A percentile compares a stretch with the other conserved stretches of the same genome.
These are phyloP conservation scores for Cystobasidium pallidum DNA, from an alignment of 1,284 basidiomycete species.

Conservation along the genomic window DNA sequence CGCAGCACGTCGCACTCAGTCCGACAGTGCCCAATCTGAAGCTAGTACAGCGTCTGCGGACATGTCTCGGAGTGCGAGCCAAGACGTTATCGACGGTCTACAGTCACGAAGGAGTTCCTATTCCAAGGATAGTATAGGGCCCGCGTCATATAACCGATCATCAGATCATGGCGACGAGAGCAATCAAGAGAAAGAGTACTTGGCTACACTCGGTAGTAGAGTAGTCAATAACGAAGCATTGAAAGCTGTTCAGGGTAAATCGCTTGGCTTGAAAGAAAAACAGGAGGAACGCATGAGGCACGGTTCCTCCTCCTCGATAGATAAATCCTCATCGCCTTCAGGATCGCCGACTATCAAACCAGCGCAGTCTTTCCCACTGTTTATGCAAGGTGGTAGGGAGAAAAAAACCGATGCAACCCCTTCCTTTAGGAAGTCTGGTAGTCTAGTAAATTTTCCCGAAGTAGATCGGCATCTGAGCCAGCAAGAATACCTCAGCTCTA, in stretches of 20 bases:
- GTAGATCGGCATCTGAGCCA: slow-evolving; percentile 21
- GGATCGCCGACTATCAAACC: slow-evolving; percentile 5
- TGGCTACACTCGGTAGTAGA: neutral
- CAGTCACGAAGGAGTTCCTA: neutral
- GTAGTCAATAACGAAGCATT: neutral
- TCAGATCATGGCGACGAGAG: neutral
- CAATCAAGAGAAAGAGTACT: neutral
- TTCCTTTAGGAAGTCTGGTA: neutral
- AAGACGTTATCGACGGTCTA: slow-evolving; percentile 19
- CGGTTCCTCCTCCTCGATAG: neutral
- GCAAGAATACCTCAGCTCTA: slow-evolving; percentile 27
- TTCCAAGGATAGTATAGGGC: neutral
- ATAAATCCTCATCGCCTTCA: neutral
- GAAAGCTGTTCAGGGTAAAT: neutral
- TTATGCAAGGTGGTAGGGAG: neutral
- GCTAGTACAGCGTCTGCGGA: slow-evolving; percentile 14
- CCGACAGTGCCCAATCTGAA: slow-evolving; percentile 20
- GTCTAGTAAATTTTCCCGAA: slow-evolving; percentile 27
- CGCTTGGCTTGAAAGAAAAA: neutral
- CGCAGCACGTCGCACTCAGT: slow-evolving; percentile 37
- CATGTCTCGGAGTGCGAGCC: slow-evolving; percentile 31
- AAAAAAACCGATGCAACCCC: neutral
- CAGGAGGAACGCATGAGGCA: neutral
- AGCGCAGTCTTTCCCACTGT: slow-evolving; percentile 5
- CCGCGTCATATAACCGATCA: neutral